These are phyloP conservation scores for Geotrichum reessii DNA, from an alignment of 1,139 yeast species.

Conservation along the genomic window DNA sequence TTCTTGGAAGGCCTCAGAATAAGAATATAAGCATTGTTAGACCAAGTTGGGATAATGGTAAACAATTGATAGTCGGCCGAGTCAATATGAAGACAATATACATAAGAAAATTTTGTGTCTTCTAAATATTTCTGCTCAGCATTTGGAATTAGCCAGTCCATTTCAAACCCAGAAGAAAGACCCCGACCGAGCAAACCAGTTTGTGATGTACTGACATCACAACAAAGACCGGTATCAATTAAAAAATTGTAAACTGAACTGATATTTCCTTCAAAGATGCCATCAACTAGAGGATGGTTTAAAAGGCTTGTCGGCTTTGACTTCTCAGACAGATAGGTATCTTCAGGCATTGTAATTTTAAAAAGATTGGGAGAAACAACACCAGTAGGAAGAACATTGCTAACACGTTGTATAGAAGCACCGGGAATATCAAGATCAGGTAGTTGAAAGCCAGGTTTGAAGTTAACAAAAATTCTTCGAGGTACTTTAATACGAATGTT, in stretches of 20 bases:
- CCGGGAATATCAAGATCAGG: conserved; percentile 46
- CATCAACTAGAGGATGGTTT: conserved; percentile 57
- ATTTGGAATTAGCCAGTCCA: conserved; percentile 43
- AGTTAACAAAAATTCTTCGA: conserved; percentile 62
- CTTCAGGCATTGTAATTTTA: conserved; percentile 63
- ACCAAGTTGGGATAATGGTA: conserved; percentile 65
- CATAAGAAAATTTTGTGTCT: conserved; percentile 52
- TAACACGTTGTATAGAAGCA: conserved; percentile 55
- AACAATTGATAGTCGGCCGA: conserved; percentile 75
- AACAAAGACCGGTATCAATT: conserved; percentile 68
- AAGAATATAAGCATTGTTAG: conserved; percentile 47
- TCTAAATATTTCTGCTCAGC: conserved; percentile 31
- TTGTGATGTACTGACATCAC: conserved; percentile 59
- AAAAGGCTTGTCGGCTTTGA: conserved; percentile 58
- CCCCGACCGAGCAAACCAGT: conserved; percentile 88
- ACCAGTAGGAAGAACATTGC: conserved; percentile 62
- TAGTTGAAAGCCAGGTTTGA: conserved; percentile 41
- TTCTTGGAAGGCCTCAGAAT: conserved; percentile 62
- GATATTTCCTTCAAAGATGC: conserved; percentile 73
- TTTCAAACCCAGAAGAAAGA: conserved; percentile 74
- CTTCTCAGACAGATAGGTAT: conserved; percentile 51
- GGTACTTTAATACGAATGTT: conserved; percentile 68
- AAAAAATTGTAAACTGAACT: conserved; percentile 66
- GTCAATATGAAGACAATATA: conserved; percentile 66
- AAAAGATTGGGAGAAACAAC: conserved; percentile 53